Evolutionary conservation across 1,284 basidiomycete genomes (phyloP).

Genomic region (Marasmius tenuissimus): DNA sequence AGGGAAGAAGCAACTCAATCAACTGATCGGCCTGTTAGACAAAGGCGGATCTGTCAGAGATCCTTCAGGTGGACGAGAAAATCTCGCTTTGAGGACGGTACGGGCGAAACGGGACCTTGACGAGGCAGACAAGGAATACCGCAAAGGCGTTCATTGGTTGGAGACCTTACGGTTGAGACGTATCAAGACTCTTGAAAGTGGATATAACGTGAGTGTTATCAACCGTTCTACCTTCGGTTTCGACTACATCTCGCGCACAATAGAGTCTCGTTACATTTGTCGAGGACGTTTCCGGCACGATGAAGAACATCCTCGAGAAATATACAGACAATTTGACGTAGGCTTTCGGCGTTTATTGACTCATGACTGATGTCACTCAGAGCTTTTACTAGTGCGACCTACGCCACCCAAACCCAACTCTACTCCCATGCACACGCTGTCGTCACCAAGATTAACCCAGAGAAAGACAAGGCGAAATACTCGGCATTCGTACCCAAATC

Average conservation of each 20-base stretch:
- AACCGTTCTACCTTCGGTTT: neutral
- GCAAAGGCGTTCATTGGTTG: conserved; percentile 89
- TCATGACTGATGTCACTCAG: conserved; percentile 6
- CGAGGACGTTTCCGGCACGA: conserved; percentile 66
- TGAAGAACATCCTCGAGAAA: conserved; percentile 66
- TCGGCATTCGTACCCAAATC: conserved; percentile 56
- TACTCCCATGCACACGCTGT: conserved; percentile 55
- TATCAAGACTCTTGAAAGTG: conserved; percentile 81
- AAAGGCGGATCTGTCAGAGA: conserved; percentile 65
- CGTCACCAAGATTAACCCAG: conserved; percentile 67
- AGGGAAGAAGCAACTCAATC: conserved; percentile 77
- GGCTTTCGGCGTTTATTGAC: conserved; percentile 22
- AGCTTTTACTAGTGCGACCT: conserved; percentile 54
- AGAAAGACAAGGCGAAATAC: conserved; percentile 65
- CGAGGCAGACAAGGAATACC: conserved; percentile 93
- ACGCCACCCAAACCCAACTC: conserved; percentile 67
- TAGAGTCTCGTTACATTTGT: conserved; percentile 83
- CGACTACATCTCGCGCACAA: conserved; percentile 4
- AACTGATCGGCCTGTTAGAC: conserved; percentile 76
- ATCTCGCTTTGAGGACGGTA: conserved; percentile 67
- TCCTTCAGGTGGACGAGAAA: conserved; percentile 53
- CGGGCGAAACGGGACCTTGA: conserved; percentile 89
- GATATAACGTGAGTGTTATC: conserved; percentile 59
- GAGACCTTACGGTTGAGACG: conserved; percentile 88
- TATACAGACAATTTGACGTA: conserved; percentile 81